Base-by-base conservation (phyloP, 2,329 filamentous ascomycete genomes). In the Trichoderma atrobrunneum region DNA sequence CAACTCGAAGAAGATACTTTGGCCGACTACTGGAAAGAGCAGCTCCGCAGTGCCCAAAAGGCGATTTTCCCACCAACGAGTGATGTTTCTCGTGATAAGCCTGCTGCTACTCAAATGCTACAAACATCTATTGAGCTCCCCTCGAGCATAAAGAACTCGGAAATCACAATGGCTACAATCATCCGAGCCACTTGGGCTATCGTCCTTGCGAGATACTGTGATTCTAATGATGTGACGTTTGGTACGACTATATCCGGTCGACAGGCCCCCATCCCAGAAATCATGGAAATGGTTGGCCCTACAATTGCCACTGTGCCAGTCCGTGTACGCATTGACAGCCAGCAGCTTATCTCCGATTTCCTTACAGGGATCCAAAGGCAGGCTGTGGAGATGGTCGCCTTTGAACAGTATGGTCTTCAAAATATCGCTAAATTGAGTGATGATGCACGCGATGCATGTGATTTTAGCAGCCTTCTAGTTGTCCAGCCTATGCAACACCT, bases 361-460 rank as follows among this genome's bases (percentile, higher is more conserved):
- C 63, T 76, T 1, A 30, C 70, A 61, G 59, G 51, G 2, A 51
- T 75, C 1, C 75, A 76, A 56, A 61, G 32, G 3, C 72, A 74
- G 26, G 65, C 71, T 18, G 62, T 69, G n/a, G 73, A 76, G 30
- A 76, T 77, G 74, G 65, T 76, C 2, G 59, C 72, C 0, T 75
- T 73, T 62, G 74, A 78, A 39, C 76, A 78, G 24, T 73, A 57
- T 11, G 78, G 78, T 14, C 70, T 79, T 43, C 77, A 77, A 61
- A 72, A 76, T n/a, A 77, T 78, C 32, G 61, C 69, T 5, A 73
- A 72, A 67, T 21, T 77, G 5, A 69, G 70, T 65, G 32, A 72
- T 5, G 72, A 61, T 28, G 68, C 71, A 3, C 64, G 70, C 0
- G 71, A 68, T 30, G 75, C 75, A 18, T 76, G 73, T 48, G 70